Conservation (phyloP, 2,329 filamentous ascomycete species). For the Trichoderma sp. region DNA sequence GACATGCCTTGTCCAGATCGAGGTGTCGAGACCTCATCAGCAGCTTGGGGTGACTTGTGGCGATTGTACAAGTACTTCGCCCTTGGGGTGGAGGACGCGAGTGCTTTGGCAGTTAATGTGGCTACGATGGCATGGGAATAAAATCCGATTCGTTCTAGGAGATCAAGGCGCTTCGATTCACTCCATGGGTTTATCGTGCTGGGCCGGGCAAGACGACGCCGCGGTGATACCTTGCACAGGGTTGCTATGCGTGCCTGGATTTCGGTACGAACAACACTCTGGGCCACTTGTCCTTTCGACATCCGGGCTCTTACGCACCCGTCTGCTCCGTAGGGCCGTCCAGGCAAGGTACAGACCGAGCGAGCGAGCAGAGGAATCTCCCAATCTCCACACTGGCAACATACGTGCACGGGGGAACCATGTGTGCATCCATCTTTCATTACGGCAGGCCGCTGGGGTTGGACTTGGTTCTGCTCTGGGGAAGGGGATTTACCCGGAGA, state of each 20-base stretch:
- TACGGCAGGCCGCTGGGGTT: neutral
- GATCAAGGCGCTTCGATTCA: neutral
- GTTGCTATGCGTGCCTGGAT: neutral
- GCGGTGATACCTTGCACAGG: neutral
- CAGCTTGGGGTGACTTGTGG: slow-evolving; percentile 15
- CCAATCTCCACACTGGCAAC: neutral
- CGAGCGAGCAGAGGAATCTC: neutral
- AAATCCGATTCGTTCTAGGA: slow-evolving; percentile 18
- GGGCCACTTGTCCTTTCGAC: neutral
- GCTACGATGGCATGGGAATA: slow-evolving; percentile 12
- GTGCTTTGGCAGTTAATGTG: slow-evolving; percentile 10
- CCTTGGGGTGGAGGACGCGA: slow-evolving; percentile 12
- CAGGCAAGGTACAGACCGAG: neutral
- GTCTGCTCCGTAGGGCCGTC: neutral
- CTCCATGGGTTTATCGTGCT: neutral
- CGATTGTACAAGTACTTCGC: slow-evolving; percentile 5
- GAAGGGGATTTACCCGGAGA: slow-evolving; percentile 6
- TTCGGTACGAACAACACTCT: neutral
- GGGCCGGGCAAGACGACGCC: neutral
- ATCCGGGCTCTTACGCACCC: neutral
- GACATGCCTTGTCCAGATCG: slow-evolving; percentile 17
- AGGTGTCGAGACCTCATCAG: slow-evolving; percentile 7
- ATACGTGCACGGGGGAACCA: neutral
- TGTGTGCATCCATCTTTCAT: neutral
- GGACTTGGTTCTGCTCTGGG: neutral